Conservation (phyloP, 2,329 filamentous ascomycete genomes). For the Neonectria hederae region DNA sequence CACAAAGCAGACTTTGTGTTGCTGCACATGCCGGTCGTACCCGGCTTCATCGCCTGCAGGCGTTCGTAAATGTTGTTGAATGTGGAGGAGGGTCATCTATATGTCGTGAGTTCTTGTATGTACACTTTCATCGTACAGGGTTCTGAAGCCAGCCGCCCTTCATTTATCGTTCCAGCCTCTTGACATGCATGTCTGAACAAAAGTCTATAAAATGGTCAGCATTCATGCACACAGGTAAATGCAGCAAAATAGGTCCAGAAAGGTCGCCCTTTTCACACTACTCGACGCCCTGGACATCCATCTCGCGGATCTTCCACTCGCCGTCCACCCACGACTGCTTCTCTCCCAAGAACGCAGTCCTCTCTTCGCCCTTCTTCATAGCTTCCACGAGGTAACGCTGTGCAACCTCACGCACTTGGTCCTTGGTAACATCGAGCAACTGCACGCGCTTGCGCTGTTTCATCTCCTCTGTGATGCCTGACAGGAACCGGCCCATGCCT, state of each 20-base stretch:
- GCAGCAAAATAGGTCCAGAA: constrained; percentile 6
- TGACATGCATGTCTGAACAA: constrained; percentile 5
- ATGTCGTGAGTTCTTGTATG: constrained; percentile 38
- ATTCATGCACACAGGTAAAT: background rate
- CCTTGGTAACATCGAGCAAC: constrained; percentile 84
- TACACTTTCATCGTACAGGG: constrained; percentile 40
- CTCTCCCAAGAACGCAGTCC: constrained; percentile 81
- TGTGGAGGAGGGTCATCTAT: constrained; percentile 43
- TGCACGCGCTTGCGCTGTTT: constrained; percentile 83
- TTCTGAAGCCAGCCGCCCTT: constrained; percentile 13
- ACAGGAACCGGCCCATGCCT: constrained; percentile 86
- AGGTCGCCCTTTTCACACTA: constrained; percentile 29
- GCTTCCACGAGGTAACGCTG: constrained; percentile 81
- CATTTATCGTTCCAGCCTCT: constrained; percentile 18
- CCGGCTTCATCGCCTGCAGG: background rate
- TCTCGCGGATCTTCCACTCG: constrained; percentile 78
- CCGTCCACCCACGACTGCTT: constrained; percentile 81
- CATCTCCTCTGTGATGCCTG: constrained; percentile 88
- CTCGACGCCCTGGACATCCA: constrained; percentile 67
- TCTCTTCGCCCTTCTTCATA: constrained; percentile 67
- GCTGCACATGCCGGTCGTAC: background rate
- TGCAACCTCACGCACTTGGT: constrained; percentile 82
- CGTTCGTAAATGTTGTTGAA: constrained; percentile 15
- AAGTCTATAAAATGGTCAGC: constrained; percentile 19
- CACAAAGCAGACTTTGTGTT: background rate